A percentile compares a stretch with the other conserved stretches of the same genome.
phyloP scores from a whole-genome alignment of 2,329 filamentous ascomycete species.

The Chaetoscypha palmicola region DNA sequence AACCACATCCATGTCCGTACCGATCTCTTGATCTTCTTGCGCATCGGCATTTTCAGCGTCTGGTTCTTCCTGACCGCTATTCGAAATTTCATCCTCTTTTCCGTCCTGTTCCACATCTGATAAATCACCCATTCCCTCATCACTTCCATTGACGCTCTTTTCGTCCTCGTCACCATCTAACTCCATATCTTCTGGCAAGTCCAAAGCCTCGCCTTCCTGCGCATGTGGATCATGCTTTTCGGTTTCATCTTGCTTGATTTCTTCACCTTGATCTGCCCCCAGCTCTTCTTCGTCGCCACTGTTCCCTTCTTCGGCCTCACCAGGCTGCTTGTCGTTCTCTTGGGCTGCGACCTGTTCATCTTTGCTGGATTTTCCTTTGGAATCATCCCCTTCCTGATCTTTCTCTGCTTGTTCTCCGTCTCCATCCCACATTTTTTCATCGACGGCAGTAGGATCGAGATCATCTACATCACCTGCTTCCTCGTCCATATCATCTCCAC shows the following conservation, averaged over 20 bases:
- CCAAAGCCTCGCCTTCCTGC: slow-evolving; percentile 59
- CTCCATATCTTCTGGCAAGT: slow-evolving; percentile 65
- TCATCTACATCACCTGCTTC: slow-evolving; percentile 89
- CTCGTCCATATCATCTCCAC: slow-evolving; percentile 75
- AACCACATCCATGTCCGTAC: slow-evolving; percentile 30
- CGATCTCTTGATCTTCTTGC: slow-evolving; percentile 35
- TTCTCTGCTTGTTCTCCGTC: slow-evolving; percentile 72
- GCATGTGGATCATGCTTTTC: slow-evolving; percentile 60
- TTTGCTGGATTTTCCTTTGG: slow-evolving; percentile 61
- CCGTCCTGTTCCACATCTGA: slow-evolving; percentile 39
- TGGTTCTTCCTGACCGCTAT: slow-evolving; percentile 40
- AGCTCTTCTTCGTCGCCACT: slow-evolving; percentile 48
- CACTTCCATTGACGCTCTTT: slow-evolving; percentile 37
- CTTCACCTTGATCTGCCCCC: slow-evolving; percentile 51
- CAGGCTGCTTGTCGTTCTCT: slow-evolving; percentile 53
- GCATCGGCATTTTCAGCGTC: slow-evolving; percentile 34
- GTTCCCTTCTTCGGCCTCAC: slow-evolving; percentile 42
- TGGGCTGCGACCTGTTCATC: slow-evolving; percentile 41
- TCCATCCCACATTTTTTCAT: slow-evolving; percentile 99
- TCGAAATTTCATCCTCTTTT: slow-evolving; percentile 32
- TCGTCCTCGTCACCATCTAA: slow-evolving; percentile 55
- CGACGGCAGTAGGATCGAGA: slow-evolving; percentile 79
- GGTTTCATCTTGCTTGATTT: slow-evolving; percentile 46
- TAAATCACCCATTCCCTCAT: slow-evolving; percentile 46
- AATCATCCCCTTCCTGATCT: slow-evolving; percentile 67